Conservation (phyloP, 371 early-diverging fungal species). For the Mortierella sp. region DNA sequence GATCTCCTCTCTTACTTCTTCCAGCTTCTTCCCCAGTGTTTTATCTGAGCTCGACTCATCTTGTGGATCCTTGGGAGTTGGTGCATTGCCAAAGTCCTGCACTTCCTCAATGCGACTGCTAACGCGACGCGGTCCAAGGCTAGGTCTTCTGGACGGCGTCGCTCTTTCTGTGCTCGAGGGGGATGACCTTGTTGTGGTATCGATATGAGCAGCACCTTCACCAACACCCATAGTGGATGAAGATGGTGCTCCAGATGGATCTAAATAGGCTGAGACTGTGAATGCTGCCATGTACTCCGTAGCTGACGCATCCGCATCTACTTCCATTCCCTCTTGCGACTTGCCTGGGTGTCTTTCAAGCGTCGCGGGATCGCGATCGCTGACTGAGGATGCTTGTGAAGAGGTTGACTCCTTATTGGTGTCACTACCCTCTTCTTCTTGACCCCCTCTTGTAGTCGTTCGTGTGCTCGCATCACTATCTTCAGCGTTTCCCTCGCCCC, state of each 20-base stretch:
- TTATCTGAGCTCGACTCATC: neutral
- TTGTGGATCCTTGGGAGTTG: neutral
- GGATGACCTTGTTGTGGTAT: conserved; percentile 14
- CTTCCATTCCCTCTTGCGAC: conserved; percentile 6
- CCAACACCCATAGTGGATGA: neutral
- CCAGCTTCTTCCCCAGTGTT: neutral
- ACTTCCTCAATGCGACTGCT: conserved; percentile 40
- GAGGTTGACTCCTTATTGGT: neutral
- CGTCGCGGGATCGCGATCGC: neutral
- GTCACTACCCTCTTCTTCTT: neutral
- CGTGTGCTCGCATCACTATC: neutral
- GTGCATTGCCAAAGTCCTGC: neutral
- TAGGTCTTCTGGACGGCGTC: conserved; percentile 18
- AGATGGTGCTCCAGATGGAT: conserved; percentile 7
- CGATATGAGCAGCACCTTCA: conserved; percentile 4
- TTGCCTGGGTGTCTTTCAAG: neutral
- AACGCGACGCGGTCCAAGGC: conserved; percentile 43
- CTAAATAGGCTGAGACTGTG: conserved; percentile 35
- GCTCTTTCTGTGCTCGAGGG: neutral
- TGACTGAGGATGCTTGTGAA: conserved; percentile 5
- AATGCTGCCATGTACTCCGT: conserved; percentile 41
- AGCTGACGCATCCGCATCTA: conserved; percentile 39
- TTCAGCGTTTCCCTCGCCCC: neutral
- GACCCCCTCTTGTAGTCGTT: neutral
- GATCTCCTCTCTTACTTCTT: neutral